phyloP scores from a whole-genome alignment of 306 rosid genomes.

The Rosa multiflora region DNA sequence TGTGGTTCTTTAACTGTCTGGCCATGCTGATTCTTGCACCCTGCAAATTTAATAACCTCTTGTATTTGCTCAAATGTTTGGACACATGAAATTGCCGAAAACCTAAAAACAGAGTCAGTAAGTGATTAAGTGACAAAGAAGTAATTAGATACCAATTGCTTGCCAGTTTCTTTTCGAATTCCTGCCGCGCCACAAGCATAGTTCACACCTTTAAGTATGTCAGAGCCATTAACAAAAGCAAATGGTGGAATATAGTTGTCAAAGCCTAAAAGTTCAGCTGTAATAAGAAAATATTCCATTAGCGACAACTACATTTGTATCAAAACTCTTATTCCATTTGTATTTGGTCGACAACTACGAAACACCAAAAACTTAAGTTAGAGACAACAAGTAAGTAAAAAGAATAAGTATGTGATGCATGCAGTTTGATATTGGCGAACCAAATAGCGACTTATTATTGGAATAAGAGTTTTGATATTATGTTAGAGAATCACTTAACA shows the following conservation, averaged over 20 bases:
- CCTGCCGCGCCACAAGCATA: slow-evolving; percentile 78
- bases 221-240: slow-evolving; percentile 20
- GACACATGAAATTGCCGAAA: background rate
- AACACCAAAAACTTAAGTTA: background rate
- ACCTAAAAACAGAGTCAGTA: background rate
- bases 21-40: slow-evolving; percentile 39
- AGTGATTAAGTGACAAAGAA: background rate
- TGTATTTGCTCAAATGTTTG: background rate
- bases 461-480: background rate
- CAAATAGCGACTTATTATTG: background rate
- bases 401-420: background rate
- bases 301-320: too few species aligned
- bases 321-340: background rate
- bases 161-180: slow-evolving; percentile 42
- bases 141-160: slow-evolving; percentile 17
- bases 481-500: background rate
- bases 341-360: background rate
- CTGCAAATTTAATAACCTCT: slow-evolving; percentile 25
- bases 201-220: slow-evolving; percentile 53
- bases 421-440: background rate
- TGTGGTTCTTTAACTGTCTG: slow-evolving; percentile 43
- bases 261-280: slow-evolving; percentile 70
- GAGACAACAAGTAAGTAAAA: background rate
- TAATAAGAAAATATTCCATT: background rate
- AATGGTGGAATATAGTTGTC: slow-evolving; percentile 46